Conservation (phyloP, 768 basidiomycete genomes). For the Clitopilus hobsonii region DNA sequence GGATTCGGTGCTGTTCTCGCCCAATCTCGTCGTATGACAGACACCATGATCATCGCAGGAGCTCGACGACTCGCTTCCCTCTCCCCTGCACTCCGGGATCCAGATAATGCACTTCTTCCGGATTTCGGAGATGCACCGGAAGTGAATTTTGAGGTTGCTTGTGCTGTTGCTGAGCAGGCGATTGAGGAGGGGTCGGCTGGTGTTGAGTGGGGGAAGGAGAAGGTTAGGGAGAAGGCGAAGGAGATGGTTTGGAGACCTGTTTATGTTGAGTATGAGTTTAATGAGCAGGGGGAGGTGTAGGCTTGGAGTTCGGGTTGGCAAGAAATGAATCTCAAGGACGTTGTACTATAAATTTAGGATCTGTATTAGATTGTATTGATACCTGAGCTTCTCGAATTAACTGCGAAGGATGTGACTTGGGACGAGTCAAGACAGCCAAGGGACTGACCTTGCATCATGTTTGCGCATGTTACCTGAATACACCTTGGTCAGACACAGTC, state of each 20-base stretch:
- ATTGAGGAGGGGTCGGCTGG: conserved; percentile 64
- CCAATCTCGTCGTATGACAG: conserved; percentile 59
- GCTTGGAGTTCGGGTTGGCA: no score
- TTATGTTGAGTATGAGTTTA: conserved; percentile 63
- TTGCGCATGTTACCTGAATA: no score
- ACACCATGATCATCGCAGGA: conserved; percentile 87
- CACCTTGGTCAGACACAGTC: background rate
- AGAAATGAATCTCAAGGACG: no score
- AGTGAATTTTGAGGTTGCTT: conserved; percentile 77
- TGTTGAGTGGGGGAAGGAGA: conserved; percentile 54
- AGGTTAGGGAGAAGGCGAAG: conserved; percentile 47
- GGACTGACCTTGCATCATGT: no score
- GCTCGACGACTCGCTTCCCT: conserved; percentile 70
- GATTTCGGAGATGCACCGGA: conserved; percentile 69
- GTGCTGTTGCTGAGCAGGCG: conserved; percentile 77
- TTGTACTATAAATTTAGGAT: no score
- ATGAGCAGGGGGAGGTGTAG: conserved; percentile 43
- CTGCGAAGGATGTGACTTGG: no score
- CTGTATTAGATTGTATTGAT: no score
- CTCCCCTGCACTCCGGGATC: conserved; percentile 69
- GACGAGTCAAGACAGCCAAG: no score
- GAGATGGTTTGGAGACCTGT: conserved; percentile 59
- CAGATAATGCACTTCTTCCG: conserved; percentile 68
- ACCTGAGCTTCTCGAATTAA: no score
- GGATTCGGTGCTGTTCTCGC: conserved; percentile 77